Conservation (phyloP, 306 rosid species). For the Vigna angularis region DNA sequence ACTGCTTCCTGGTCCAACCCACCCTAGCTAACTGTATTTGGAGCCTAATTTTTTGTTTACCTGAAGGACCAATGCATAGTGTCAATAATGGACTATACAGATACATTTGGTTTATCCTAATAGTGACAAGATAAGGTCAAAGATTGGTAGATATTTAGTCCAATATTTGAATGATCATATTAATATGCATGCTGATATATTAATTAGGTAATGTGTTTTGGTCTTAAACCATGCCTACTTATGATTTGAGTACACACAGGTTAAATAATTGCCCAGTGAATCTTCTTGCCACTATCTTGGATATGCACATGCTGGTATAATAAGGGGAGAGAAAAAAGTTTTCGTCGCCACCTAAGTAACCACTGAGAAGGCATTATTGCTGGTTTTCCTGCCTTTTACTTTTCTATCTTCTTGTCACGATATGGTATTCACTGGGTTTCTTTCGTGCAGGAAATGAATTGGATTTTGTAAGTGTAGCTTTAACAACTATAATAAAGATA, state of each 20-base stretch:
- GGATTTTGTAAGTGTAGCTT: constrained; percentile 30
- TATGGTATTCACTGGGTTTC: constrained; percentile 27
- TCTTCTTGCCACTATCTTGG: constrained; percentile 44
- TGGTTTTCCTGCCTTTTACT: constrained; percentile 38
- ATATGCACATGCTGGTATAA: constrained; percentile 53
- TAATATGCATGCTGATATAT: constrained; percentile 9
- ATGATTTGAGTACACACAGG: constrained; percentile 34
- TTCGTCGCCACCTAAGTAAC: constrained; percentile 47
- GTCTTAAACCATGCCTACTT: constrained; percentile 30
- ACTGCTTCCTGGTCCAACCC: constrained; percentile 9
- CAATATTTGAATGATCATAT: constrained; percentile 12
- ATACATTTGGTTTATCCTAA: constrained; percentile 14
- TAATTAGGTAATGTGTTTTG: constrained; percentile 29
- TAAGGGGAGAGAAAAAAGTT: constrained; percentile 32
- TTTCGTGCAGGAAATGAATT: constrained; percentile 34
- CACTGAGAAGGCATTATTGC: constrained; percentile 49
- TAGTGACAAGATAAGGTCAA: constrained; percentile 36
- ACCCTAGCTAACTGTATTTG: not conserved
- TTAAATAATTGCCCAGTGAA: constrained; percentile 42
- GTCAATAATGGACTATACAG: constrained; percentile 3
- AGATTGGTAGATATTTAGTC: constrained; percentile 4
- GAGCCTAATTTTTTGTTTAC: not conserved
- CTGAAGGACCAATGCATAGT: not conserved
- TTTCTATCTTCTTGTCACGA: constrained; percentile 21
- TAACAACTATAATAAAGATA: constrained; percentile 19